phyloP scores from a whole-genome alignment of 2,329 filamentous ascomycete genomes.

The Helotiales sp. region DNA sequence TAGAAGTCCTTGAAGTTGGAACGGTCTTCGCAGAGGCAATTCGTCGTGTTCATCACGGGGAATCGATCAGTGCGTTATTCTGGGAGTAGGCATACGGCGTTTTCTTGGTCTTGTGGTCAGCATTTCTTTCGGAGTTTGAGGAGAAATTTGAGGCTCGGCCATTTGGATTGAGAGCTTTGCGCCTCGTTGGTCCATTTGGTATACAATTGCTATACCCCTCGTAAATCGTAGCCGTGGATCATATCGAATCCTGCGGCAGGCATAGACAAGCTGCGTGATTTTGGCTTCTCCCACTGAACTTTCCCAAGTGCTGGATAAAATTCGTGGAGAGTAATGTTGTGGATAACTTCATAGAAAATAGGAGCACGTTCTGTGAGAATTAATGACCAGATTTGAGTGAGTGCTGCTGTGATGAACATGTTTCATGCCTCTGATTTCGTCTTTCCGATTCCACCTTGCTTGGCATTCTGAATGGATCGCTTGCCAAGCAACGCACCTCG shows the following conservation, averaged over 20 bases:
- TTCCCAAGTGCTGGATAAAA: conserved; percentile 37
- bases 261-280: conserved; percentile 22
- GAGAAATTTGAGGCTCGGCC: conserved; percentile 20
- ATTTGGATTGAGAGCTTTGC: conserved; percentile 24
- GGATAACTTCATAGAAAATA: conserved; percentile 2
- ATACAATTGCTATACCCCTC: conserved; percentile 35
- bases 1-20: conserved; percentile 89
- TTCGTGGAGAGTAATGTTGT: conserved; percentile 20
- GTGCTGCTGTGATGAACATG: neutral
- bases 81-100: conserved; percentile 52
- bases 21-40: conserved; percentile 95
- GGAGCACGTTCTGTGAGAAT: neutral
- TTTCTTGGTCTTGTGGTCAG: conserved; percentile 15
- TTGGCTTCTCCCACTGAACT: conserved; percentile 30
- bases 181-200: conserved; percentile 22
- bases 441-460: no score
- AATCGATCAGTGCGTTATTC: conserved; percentile 96
- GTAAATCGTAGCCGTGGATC: conserved; percentile 21
- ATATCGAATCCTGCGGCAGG: conserved; percentile 29
- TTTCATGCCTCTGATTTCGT: neutral
- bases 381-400: neutral
- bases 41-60: conserved; percentile 92
- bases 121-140: conserved; percentile 25
- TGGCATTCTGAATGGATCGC: no score
- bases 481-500: neutral